A percentile compares a stretch with the other conserved stretches of the same genome.
These are phyloP conservation scores for Geoglossum glabrum DNA, from an alignment of 495 filamentous ascomycete species.

Conservation along the genomic window DNA sequence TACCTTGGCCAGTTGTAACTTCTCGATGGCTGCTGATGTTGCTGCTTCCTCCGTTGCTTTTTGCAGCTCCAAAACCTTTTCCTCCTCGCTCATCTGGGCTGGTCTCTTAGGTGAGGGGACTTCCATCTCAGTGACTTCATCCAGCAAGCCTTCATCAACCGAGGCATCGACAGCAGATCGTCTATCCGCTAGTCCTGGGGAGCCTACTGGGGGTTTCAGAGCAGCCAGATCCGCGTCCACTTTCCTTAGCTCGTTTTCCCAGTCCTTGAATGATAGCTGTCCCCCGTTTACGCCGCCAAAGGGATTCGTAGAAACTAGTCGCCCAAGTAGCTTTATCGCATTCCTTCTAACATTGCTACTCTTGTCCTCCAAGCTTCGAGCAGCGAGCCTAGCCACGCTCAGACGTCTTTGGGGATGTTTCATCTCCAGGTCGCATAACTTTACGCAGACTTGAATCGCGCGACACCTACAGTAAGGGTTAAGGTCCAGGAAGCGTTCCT, in stretches of 20 bases:
- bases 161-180: conserved; percentile 29
- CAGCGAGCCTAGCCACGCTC: conserved; percentile 63
- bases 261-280: conserved; percentile 63
- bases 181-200: conserved; percentile 51
- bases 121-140: conserved; percentile 72
- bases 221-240: conserved; percentile 66
- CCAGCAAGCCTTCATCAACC: conserved; percentile 60
- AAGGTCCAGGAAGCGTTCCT: conserved; percentile 88
- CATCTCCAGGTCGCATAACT: conserved; percentile 74
- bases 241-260: conserved; percentile 55
- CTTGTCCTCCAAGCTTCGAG: conserved; percentile 84
- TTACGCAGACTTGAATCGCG: conserved; percentile 81
- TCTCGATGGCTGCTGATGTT: conserved; percentile 61
- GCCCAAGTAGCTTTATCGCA: conserved; percentile 77
- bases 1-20: conserved; percentile 66
- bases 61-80: conserved; percentile 27
- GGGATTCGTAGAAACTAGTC: conserved; percentile 78
- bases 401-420: conserved; percentile 90
- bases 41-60: conserved; percentile 29
- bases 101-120: conserved; percentile 41
- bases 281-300: conserved; percentile 85
- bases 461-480: conserved; percentile 92
- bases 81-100: conserved; percentile 37
- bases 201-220: conserved; percentile 57
- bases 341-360: conserved; percentile 93